Evolutionary conservation across 225 moss, liverwort and hornwort genomes (phyloP).

Genomic region (Anthoceros angustus): DNA sequence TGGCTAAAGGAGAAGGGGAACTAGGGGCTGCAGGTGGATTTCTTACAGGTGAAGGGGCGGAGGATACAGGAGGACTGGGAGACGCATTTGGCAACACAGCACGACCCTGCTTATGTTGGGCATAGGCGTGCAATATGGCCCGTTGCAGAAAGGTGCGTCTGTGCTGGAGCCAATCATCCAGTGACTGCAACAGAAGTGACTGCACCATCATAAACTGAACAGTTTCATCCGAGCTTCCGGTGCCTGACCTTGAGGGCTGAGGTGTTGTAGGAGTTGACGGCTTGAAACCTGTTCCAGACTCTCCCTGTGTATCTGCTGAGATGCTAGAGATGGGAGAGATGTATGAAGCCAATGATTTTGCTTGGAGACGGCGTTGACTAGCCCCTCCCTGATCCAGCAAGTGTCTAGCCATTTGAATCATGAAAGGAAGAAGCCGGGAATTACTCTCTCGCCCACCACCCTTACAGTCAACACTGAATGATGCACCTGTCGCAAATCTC

Average conservation of each 20-base stretch:
- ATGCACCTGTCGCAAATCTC: conserved; percentile 88
- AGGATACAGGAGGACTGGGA: conserved; percentile 30
- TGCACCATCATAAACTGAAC: conserved; percentile 99
- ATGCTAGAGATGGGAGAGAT: conserved; percentile 36
- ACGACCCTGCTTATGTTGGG: conserved; percentile 77
- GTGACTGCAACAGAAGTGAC: conserved; percentile 65
- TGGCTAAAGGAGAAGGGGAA: neutral
- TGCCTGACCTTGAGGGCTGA: conserved; percentile 18
- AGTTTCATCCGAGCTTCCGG: conserved; percentile 48
- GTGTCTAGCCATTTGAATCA: conserved; percentile 97
- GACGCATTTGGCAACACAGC: conserved; percentile 63
- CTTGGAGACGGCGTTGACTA: conserved; percentile 74
- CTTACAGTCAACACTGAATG: conserved; percentile 96
- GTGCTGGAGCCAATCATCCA: conserved; percentile 90
- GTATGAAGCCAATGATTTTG: conserved; percentile 42
- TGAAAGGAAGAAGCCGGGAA: conserved; percentile 85
- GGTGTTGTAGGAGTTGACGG: conserved; percentile 74
- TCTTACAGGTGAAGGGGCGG: conserved; percentile 4
- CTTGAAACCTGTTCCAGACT: conserved; percentile 34
- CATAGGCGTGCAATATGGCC: conserved; percentile 61
- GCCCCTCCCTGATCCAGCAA: conserved; percentile 92
- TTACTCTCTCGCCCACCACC: conserved; percentile 99
- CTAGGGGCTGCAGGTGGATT: neutral
- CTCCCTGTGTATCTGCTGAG: conserved; percentile 35
- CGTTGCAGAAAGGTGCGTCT: conserved; percentile 77